Conservation (phyloP, 2,329 filamentous ascomycete species). For the Xylariaceae sp. region DNA sequence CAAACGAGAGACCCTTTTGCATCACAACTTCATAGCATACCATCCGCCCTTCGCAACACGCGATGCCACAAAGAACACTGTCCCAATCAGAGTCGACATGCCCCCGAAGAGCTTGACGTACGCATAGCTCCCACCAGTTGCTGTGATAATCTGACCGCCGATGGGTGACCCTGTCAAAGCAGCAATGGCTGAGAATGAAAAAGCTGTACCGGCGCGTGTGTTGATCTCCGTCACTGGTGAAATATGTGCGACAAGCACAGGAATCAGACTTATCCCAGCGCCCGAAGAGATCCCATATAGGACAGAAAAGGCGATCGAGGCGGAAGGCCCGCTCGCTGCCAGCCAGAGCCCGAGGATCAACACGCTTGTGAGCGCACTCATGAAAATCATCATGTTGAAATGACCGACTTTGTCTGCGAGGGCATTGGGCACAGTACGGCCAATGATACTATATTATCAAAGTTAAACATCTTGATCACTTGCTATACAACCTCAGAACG, state of each 20-base stretch:
- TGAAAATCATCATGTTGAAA: slow-evolving; percentile 33
- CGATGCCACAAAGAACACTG: slow-evolving; percentile 6
- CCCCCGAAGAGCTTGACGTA: slow-evolving; percentile 65
- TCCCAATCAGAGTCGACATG: slow-evolving; percentile 35
- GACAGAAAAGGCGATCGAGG: slow-evolving; percentile 56
- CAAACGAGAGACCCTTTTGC: too few species aligned
- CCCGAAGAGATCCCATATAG: slow-evolving; percentile 65
- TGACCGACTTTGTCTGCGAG: slow-evolving; percentile 38
- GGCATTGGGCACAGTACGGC: slow-evolving; percentile 48
- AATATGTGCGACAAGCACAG: slow-evolving; percentile 65
- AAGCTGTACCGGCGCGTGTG: slow-evolving; percentile 60
- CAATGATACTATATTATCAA: slow-evolving; percentile 31
- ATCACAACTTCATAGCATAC: too few species aligned
- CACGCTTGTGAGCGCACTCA: slow-evolving; percentile 4
- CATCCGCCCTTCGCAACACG: too few species aligned
- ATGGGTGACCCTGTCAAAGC: slow-evolving; percentile 66
- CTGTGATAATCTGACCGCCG: slow-evolving; percentile 45
- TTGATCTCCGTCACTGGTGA: slow-evolving; percentile 66
- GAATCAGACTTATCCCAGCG: slow-evolving; percentile 57
- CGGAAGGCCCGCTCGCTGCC: slow-evolving; percentile 27
- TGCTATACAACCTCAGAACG: too few species aligned
- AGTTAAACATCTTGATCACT: too few species aligned
- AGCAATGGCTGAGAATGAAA: slow-evolving; percentile 58
- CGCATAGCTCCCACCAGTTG: slow-evolving; percentile 49
- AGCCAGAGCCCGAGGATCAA: slow-evolving; percentile 8